Base-by-base conservation (phyloP, 345 rosid genomes). In the Gossypium anomalum region DNA sequence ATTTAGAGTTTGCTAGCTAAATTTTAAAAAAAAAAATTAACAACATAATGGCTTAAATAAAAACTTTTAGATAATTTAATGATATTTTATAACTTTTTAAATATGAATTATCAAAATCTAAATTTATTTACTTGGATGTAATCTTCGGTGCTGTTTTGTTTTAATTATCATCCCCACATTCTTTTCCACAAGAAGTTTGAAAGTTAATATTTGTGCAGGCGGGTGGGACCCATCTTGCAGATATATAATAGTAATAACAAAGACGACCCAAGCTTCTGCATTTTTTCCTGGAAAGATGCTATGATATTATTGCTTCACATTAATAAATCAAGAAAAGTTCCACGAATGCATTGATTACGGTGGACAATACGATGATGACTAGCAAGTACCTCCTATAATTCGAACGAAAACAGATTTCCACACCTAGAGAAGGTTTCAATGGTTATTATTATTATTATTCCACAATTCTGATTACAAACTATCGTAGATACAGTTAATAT, bases 1-100 rank as follows among this genome's bases (percentile, higher is more conserved):
- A 1, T 1, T 34, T 34, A 5, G 0, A 34, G 1, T 1, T 34
- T 34, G 0, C 0, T 34, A 1, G 41, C 0, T 0, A 4, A 0
- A 34, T 0, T 5, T 34, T 0, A 0, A 34, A 34, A 34, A 34
- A 34, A 4, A 34, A 22, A 23, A 23, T 5, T 34, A 34, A 34
- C 7, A 1, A 0, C 0, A 1, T 1, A 34, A 1, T 34, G 0
- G 1, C 1, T 34, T 34, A 34, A 34, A 34, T 34, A 34, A 34
- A 34, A 1, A 1, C 0, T 34, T 4, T 34, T 34, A 34, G 0
- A 34, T 34, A 34, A 34, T 34, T 1, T 34, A 34, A 34, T 0
- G 0, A 5, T 4, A 34, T 4, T 34, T 34, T 34, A 4, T 34
- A 34, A 29, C 29, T 4, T 34, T 4, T 1, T 29, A 0, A 29